Conservation (phyloP, 305 asterid species). For the Fraxinus paxiana region DNA sequence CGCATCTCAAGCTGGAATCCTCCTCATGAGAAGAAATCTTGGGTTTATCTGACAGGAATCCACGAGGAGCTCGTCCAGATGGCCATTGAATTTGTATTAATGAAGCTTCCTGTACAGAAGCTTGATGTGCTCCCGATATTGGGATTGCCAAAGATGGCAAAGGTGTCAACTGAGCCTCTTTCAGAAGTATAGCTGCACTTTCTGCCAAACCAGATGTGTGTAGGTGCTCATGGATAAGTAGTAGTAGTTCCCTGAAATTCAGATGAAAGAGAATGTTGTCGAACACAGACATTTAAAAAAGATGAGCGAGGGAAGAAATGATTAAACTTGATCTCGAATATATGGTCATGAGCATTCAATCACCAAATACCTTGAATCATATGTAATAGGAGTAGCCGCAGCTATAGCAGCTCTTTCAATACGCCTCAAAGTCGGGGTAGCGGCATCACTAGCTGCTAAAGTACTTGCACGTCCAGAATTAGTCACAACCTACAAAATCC, state of each 20-base stretch:
- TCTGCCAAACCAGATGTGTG: slow-evolving; percentile 84
- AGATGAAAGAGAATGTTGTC: slow-evolving; percentile 6
- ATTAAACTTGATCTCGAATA: not conserved
- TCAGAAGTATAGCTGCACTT: slow-evolving; percentile 67
- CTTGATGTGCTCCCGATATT: slow-evolving; percentile 71
- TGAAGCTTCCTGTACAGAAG: slow-evolving; percentile 62
- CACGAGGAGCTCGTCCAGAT: slow-evolving; percentile 63
- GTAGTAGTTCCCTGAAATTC: slow-evolving; percentile 79
- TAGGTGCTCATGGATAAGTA: slow-evolving; percentile 87
- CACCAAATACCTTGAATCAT: slow-evolving; percentile 67
- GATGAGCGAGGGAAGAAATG: slow-evolving; percentile 3
- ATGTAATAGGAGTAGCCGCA: slow-evolving; percentile 98
- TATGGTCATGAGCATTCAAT: slow-evolving; percentile 20
- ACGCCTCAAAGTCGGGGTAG: slow-evolving; percentile 95
- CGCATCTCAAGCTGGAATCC: slow-evolving; percentile 45
- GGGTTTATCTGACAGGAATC: slow-evolving; percentile 65
- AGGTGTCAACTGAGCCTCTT: slow-evolving; percentile 90
- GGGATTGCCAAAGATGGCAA: slow-evolving; percentile 87
- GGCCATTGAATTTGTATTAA: slow-evolving; percentile 86
- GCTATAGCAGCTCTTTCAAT: slow-evolving; percentile 99
- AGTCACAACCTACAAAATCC: slow-evolving; percentile 70
- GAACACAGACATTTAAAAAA: slow-evolving; percentile 11
- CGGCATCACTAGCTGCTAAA: slow-evolving; percentile 94
- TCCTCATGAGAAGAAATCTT: slow-evolving; percentile 41
- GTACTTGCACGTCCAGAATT: slow-evolving; percentile 98